phyloP scores from a whole-genome alignment of 2,329 filamentous ascomycete genomes.

The Chaetomium olivaceum region DNA sequence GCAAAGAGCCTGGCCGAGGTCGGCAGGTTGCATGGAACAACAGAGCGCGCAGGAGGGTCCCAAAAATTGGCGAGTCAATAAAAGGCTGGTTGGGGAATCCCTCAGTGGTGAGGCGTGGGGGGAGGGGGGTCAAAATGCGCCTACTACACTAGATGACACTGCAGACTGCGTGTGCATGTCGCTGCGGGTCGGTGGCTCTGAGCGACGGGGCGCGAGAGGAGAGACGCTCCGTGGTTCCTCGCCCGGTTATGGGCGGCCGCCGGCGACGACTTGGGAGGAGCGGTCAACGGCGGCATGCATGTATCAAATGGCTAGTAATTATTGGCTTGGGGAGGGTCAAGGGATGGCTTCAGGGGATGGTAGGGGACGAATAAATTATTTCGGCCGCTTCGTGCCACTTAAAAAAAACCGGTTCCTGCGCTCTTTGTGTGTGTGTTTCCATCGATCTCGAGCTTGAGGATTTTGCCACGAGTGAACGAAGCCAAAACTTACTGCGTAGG shows the following conservation, averaged over 20 bases:
- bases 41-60: neutral
- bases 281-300: constrained; percentile 4
- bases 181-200: neutral
- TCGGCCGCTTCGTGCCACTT: constrained; percentile 1
- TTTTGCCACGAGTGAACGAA: neutral
- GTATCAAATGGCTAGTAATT: neutral
- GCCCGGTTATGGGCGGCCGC: neutral
- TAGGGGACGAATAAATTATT: neutral
- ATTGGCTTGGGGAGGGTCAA: neutral
- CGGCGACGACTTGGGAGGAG: neutral
- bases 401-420: neutral
- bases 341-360: neutral
- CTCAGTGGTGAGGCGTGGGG: neutral
- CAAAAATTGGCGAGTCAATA: constrained; percentile 7
- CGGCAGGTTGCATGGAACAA: neutral
- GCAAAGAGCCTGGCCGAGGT: constrained; percentile 3
- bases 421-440: neutral
- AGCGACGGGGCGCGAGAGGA: neutral
- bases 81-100: constrained; percentile 1
- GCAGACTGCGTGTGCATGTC: neutral
- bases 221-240: neutral
- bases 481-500: neutral
- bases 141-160: neutral
- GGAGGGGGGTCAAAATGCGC: neutral
- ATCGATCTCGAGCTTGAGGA: neutral